Conservation (phyloP, 2,329 filamentous ascomycete species). For the Microdochium paspali region DNA sequence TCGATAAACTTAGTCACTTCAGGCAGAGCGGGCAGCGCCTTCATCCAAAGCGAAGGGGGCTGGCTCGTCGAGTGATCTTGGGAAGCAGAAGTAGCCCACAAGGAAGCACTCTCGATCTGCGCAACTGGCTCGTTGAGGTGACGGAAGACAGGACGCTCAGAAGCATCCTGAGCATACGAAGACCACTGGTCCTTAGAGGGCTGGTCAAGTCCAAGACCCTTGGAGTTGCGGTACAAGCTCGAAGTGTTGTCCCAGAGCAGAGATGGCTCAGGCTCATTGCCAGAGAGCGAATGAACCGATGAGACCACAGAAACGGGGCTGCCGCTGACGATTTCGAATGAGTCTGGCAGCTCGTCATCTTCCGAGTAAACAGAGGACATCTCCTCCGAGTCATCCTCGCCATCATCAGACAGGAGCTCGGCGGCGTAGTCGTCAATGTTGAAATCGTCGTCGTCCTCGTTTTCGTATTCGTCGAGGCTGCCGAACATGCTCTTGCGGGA, state of each 20-base stretch:
- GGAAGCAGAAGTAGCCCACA: neutral
- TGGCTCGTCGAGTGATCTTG: neutral
- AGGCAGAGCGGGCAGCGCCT: neutral
- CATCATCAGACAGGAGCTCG: slow-evolving; percentile 20
- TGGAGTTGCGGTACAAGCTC: neutral
- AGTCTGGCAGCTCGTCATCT: neutral
- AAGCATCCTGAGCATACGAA: neutral
- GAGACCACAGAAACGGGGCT: neutral
- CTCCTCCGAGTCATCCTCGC: slow-evolving; percentile 13
- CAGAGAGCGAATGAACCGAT: neutral
- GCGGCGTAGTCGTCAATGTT: slow-evolving; percentile 22
- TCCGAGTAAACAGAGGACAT: slow-evolving; percentile 3
- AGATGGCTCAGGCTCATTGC: neutral
- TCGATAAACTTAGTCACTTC: neutral
- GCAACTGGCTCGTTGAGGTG: neutral
- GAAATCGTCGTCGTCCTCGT: slow-evolving; percentile 11
- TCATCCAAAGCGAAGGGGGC: neutral
- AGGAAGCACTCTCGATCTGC: neutral
- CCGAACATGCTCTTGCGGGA: slow-evolving; percentile 42
- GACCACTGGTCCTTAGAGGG: neutral
- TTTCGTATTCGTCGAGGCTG: slow-evolving; percentile 8
- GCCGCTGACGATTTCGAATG: neutral
- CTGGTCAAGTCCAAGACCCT: neutral
- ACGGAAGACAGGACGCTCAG: neutral
- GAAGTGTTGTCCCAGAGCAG: neutral